phyloP scores from a whole-genome alignment of 2,329 filamentous ascomycete species.

The Penicillium crustosum region DNA sequence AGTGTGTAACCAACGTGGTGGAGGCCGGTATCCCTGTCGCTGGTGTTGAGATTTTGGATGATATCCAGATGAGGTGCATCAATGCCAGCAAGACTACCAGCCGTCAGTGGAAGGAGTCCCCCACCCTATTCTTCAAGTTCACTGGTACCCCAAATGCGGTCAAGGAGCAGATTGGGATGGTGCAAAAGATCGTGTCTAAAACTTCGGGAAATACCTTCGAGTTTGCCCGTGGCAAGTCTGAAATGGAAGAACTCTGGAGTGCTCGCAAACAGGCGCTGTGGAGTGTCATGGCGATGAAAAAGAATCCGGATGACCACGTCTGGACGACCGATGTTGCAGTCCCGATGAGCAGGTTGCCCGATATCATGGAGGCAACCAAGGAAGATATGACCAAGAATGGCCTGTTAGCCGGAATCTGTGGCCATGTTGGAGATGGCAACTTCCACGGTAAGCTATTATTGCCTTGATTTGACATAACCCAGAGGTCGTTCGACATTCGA shows the following conservation, averaged over 20 bases:
- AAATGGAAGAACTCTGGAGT: conserved; percentile 71
- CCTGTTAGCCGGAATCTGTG: conserved; percentile 65
- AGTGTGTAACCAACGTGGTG: conserved; percentile 79
- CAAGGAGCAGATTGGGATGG: conserved; percentile 62
- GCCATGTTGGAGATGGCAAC: conserved; percentile 73
- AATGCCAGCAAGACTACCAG: conserved; percentile 52
- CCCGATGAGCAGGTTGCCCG: conserved; percentile 67
- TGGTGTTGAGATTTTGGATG: conserved; percentile 89
- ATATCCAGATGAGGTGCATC: conserved; percentile 79
- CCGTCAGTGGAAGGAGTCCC: conserved; percentile 64
- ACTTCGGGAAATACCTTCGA: conserved; percentile 62
- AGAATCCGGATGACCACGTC: conserved; percentile 60
- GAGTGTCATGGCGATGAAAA: conserved; percentile 66
- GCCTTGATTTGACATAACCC: not conserved
- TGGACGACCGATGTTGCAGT: conserved; percentile 84
- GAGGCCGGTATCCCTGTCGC: conserved; percentile 78
- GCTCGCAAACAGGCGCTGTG: conserved; percentile 74
- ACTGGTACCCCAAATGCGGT: conserved; percentile 63
- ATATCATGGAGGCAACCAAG: conserved; percentile 71
- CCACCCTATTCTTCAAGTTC: conserved; percentile 76
- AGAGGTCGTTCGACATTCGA: not conserved
- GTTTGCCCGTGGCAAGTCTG: conserved; percentile 64
- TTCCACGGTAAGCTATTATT: conserved; percentile 58
- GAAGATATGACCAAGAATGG: conserved; percentile 63
- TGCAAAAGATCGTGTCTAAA: conserved; percentile 58